Base-by-base conservation (phyloP, 2,329 filamentous ascomycete genomes). In the Rutstroemia sp. region DNA sequence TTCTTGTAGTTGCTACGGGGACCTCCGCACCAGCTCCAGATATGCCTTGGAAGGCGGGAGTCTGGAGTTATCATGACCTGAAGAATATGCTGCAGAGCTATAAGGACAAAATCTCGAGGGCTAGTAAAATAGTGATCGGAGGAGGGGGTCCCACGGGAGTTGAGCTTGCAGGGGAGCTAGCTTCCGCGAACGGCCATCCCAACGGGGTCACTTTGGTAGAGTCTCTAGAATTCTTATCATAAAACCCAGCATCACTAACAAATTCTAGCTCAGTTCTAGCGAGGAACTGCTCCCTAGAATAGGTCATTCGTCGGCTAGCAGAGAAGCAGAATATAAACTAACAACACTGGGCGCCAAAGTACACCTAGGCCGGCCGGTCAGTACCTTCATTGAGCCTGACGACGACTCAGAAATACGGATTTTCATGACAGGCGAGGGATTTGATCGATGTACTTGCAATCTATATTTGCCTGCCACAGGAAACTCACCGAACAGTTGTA, bases 391-490 rank as follows among this genome's bases (percentile, higher is more conserved):
- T n/a, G 60, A 64, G 5, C 25, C 25, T 27, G 5, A 6, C 6
- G 6, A 6, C 25, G 25, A 6, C 7, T 7, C 25, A 27, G 25
- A 27, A 27, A 5, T 7, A 6, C 25, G 25, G 6, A 8, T 27
- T 8, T 27, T 7, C 25, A 27, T 5, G 7, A 8, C 25, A 27
- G 5, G 25, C 25, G 25, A 23, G 23, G 25, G 25, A 27, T 7
- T 27, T 8, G 4, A 27, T 27, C 25, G 25, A 27, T 8, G 5
- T 7, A 61, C 69, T 7, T 80, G 79, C 2, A 81, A 84, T 63
- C 58, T 80, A n/a, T 81, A 81, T 67, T 70, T 84, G 23, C 75
- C 80, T 5, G 80, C 80, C 4, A 75, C 77, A 63, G 82, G 82
- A 34, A 68, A 82, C 42, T 64, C 71, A 19, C 77, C 81, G 46